Evolutionary conservation across 352 stramenopile genomes (phyloP).

Genomic region (Globisporangium echinulatum): DNA sequence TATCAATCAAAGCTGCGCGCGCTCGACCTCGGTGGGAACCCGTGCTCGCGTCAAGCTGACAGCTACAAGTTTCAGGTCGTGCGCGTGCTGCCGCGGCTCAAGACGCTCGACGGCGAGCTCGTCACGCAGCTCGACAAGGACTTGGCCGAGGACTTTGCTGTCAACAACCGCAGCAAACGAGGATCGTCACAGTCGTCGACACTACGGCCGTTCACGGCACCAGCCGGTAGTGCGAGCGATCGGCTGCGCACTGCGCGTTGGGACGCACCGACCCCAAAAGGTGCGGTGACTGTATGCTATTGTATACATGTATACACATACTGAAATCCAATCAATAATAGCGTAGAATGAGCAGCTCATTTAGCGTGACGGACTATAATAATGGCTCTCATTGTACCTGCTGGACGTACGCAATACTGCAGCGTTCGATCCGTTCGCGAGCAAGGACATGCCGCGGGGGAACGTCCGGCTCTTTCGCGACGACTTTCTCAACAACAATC

Average conservation of each 20-base stretch:
- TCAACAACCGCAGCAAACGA: constrained; percentile 12
- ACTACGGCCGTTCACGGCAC: constrained; percentile 34
- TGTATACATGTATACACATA: too few relatives aligned
- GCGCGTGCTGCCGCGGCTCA: constrained; percentile 48
- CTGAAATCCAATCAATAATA: neutral
- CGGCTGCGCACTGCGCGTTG: constrained; percentile 3
- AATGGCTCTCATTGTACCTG: neutral
- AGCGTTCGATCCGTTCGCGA: constrained; percentile 50
- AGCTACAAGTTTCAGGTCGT: constrained; percentile 77
- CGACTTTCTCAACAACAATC: constrained; percentile 81
- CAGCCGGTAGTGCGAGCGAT: constrained; percentile 9
- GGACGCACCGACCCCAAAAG: constrained; percentile 8
- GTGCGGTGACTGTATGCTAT: neutral
- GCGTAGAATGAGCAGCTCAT: neutral
- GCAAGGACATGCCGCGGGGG: constrained; percentile 55
- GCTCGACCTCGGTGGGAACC: constrained; percentile 70
- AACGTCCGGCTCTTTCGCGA: constrained; percentile 80
- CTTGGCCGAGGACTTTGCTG: constrained; percentile 54
- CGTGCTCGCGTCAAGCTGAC: constrained; percentile 48
- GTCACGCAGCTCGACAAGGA: constrained; percentile 71
- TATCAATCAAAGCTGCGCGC: constrained; percentile 34
- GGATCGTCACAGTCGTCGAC: neutral
- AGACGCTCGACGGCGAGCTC: constrained; percentile 66
- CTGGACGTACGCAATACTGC: neutral
- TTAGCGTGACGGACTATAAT: neutral